These are phyloP conservation scores for Populus nigra DNA, from an alignment of 345 rosid genomes.

Conservation along the genomic window DNA sequence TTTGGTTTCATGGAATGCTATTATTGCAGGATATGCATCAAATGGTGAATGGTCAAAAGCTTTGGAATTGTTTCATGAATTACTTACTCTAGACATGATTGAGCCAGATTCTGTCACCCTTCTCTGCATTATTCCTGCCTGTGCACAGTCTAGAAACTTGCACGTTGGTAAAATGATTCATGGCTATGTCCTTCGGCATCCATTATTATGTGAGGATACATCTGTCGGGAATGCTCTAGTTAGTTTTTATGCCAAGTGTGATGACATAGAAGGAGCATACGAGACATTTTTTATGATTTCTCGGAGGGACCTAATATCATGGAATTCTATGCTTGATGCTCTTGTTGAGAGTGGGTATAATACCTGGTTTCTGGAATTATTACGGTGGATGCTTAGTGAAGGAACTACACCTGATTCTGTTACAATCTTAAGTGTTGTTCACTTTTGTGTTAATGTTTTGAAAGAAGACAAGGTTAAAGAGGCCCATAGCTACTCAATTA, in stretches of 20 bases:
- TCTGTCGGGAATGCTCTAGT: constrained; percentile 49
- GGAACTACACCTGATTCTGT: constrained; percentile 48
- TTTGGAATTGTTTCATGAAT: constrained; percentile 48
- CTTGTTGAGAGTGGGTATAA: constrained; percentile 36
- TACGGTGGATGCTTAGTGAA: constrained; percentile 48
- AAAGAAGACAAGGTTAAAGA: constrained; percentile 56
- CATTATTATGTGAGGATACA: constrained; percentile 36
- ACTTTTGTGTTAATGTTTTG: constrained; percentile 25
- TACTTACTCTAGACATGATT: constrained; percentile 36
- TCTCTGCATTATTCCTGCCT: constrained; percentile 63
- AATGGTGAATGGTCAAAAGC: constrained; percentile 60
- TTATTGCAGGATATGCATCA: constrained; percentile 67
- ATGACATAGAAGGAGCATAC: constrained; percentile 50
- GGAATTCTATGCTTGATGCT: constrained; percentile 63
- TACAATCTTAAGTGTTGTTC: constrained; percentile 47
- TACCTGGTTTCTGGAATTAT: constrained; percentile 42
- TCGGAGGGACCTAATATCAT: constrained; percentile 52
- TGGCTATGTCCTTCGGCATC: constrained; percentile 42
- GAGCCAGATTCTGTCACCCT: constrained; percentile 65
- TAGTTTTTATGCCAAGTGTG: constrained; percentile 64
- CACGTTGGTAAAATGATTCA: constrained; percentile 54
- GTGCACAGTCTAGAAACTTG: constrained; percentile 47
- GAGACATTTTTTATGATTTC: constrained; percentile 39
- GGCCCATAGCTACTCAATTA: constrained; percentile 64
- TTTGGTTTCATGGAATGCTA: constrained; percentile 83